A percentile compares a stretch with the other conserved stretches of the same genome.
Conservation (phyloP, 768 basidiomycete species). For the Clavulina sp. region DNA sequence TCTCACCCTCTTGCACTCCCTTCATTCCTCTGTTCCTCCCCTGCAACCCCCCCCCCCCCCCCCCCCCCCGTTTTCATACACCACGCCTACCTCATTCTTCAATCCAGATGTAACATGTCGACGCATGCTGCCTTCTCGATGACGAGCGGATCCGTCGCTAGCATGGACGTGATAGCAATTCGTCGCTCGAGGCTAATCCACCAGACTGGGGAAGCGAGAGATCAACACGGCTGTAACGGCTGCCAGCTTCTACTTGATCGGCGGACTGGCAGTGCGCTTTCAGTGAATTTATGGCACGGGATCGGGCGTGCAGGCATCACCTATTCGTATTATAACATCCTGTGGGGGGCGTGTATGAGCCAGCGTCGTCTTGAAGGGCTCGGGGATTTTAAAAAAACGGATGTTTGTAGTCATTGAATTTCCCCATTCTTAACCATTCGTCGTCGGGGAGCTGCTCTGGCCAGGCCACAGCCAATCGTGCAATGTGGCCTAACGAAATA, state of each 20-base stretch:
- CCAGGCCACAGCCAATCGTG: too few species aligned
- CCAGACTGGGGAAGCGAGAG: constrained; percentile 50
- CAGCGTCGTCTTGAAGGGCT: too few species aligned
- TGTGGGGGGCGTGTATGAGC: too few species aligned
- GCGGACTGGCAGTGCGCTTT: constrained; percentile 60
- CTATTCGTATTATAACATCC: constrained; percentile 30
- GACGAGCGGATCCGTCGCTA: constrained; percentile 66
- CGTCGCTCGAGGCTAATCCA: constrained; percentile 66
- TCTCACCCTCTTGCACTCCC: constrained; percentile 53
- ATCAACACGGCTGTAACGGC: constrained; percentile 73
- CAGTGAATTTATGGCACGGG: constrained; percentile 68
- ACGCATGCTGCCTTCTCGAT: constrained; percentile 60
- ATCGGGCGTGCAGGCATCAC: constrained; percentile 50
- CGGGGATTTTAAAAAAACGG: too few species aligned
- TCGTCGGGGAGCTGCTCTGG: too few species aligned
- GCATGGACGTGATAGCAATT: constrained; percentile 68
- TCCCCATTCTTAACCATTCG: too few species aligned
- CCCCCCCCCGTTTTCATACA: constrained; percentile 3
- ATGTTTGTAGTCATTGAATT: too few species aligned
- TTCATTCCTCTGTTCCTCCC: constrained; percentile 76
- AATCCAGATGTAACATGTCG: constrained; percentile 64
- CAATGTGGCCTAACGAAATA: too few species aligned
- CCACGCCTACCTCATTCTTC: constrained; percentile 31
- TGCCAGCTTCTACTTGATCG: constrained; percentile 48
- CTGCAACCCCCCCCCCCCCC: constrained; percentile 46